Base-by-base conservation (phyloP, 208 protist genomes). In the Trypanosoma lewisi region DNA sequence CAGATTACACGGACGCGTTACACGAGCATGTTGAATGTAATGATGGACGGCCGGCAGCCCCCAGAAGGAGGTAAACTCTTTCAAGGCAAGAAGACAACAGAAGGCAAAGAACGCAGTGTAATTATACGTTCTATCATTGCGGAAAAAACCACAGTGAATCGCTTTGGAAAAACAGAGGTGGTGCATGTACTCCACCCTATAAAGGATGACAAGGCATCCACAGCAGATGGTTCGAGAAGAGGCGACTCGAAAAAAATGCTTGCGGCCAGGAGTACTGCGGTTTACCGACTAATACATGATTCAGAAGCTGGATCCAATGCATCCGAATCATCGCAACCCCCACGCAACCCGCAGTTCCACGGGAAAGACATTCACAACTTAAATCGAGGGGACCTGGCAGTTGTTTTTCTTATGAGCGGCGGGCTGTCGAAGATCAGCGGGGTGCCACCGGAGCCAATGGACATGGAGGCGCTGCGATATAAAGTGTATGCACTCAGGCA, bases 181-280 rank as follows among this genome's bases (percentile, higher is more conserved):
- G 88, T 94, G 34, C 83, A 94, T 66, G 77, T 94, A 28, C 61
- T 94, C 37, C 85, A 85, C 0, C 82, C 85, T 12, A 69, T 94
- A 44, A 66, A 81, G 31, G 36, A 33, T 55, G 53, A 45, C 49
- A 57, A 25, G 36, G 21, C 31, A 58, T 63, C 28, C 63, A 76
- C 61, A 39, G 55, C 19, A 53, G 61, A 36, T 44, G 52, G 16
- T 47, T 76, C 27, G 48, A 23, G 23, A 7, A 31, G 11, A n/a
- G 31, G 21, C n/a, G 8, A 7, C 11, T 47, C 25, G 25, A 60
- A 12, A 33, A 49, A 44, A 63, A 55, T 33, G 56, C 30, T 45
- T 54, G 44, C 27, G 4, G 36, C 36, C 16, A 47, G 47, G n/a
- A 55, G 54, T 42, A 28, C 66, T 50, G 31, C 44, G 36, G 28